phyloP scores from a whole-genome alignment of 2,329 filamentous ascomycete species.

The Penicillium sp. region DNA sequence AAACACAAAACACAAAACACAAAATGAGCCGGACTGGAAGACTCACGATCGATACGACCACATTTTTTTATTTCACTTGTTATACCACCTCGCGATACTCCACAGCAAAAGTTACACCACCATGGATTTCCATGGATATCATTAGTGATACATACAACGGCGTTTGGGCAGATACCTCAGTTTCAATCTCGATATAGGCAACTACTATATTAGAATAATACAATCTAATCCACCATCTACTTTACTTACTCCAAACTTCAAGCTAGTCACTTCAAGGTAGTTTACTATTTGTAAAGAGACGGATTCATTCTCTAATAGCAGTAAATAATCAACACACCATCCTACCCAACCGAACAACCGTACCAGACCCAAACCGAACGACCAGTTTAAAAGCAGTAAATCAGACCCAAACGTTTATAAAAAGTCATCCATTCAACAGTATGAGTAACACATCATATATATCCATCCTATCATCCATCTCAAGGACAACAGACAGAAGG shows the following conservation, averaged over 20 bases:
- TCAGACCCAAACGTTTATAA: neutral
- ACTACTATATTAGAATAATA: neutral
- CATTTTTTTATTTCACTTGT: neutral
- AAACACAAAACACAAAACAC: neutral
- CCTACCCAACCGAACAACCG: neutral
- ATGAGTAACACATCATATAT: neutral
- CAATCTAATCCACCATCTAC: too few relatives aligned
- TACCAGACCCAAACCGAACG: neutral
- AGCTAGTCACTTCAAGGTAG: neutral
- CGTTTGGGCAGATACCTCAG: neutral
- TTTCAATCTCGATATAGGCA: neutral
- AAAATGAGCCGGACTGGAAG: neutral
- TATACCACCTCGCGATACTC: constrained; percentile 7
- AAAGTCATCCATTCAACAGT: neutral
- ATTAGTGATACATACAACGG: neutral
- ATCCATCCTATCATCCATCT: neutral
- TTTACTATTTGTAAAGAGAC: neutral
- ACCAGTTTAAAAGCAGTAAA: neutral
- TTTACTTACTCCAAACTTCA: too few relatives aligned
- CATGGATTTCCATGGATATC: too few relatives aligned
- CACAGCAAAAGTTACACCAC: neutral
- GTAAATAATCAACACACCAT: neutral
- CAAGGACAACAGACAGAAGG: neutral
- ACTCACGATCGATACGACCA: constrained; percentile 1
- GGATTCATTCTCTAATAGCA: neutral